Evolutionary conservation across 352 stramenopile genomes (phyloP), one percentile per base, ranked within the genome.

Genomic region (Globisporangium spinosum): DNA sequence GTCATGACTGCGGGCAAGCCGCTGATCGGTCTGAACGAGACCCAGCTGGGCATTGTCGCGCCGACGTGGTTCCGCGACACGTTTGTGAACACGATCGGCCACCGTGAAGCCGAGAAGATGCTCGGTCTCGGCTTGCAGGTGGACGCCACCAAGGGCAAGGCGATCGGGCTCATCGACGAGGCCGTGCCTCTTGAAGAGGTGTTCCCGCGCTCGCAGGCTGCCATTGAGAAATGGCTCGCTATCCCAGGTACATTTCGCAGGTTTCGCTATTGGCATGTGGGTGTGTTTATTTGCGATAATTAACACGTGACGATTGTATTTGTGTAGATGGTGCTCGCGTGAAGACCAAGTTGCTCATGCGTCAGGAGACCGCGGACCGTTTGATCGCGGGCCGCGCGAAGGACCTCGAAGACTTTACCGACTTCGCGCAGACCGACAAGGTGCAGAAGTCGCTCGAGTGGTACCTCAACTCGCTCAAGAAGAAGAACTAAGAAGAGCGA

Each of bases 21-120:
- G n/a, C 82, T 89, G 38, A 98, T 98, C 70, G 95, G 95, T 12
- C 78, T 98, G 38, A 98, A 98, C 70, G 95, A 98, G 80, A 97
- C 92, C 7, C 83, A 97, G 68, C 72, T 98, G 35, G 95, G 96
- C 40, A 98, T 98, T 56, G 86, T 94, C 43, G 89, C 87, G 17
- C 82, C 85, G 4, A 89, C 80, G 61, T 94, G 88, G 86, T 91
- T 95, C 66, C 80, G 80, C 25, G 82, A 90, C 60, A 89, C 83
- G 35, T 93, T 95, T 68, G 75, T 93, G 56, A 95, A 95, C 73
- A 93, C 85, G 34, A 92, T 93, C 47, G 85, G 87, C 45, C 83
- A 93, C 74, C 83, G 87, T 12, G 75, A 95, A 61, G 86, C 87
- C 32, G 85, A 95, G 71, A 95, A 93, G 71, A 93, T 95, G 85